These are phyloP conservation scores for Brassica rapa DNA, from an alignment of 345 rosid genomes.

Conservation along the genomic window DNA sequence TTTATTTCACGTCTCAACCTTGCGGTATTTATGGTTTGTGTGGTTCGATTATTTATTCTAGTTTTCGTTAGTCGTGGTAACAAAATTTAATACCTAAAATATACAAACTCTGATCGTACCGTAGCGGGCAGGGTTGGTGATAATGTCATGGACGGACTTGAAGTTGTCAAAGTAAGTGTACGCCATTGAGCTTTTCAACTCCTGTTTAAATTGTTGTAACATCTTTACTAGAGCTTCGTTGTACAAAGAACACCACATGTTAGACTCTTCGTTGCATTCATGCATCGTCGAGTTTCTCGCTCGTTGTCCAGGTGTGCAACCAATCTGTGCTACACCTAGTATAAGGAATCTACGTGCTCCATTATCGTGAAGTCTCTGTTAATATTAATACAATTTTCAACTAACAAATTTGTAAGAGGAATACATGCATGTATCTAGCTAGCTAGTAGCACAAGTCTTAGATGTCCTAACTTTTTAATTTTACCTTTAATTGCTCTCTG, in stretches of 20 bases:
- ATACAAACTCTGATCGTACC: conserved; percentile 41
- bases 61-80: background rate
- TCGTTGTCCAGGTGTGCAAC: conserved; percentile 62
- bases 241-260: conserved; percentile 48
- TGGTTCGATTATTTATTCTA: background rate
- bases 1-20: background rate
- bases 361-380: conserved; percentile 43
- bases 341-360: conserved; percentile 60
- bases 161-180: conserved; percentile 63
- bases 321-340: conserved; percentile 50
- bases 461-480: background rate
- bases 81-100: background rate
- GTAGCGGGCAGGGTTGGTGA: conserved; percentile 49
- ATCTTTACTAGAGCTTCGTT: conserved; percentile 46
- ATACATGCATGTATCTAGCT: background rate
- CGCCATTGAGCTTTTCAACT: conserved; percentile 41
- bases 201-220: conserved; percentile 45
- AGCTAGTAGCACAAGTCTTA: background rate
- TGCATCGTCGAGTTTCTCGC: conserved; percentile 34
- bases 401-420: background rate
- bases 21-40: background rate
- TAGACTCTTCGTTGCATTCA: conserved; percentile 50
- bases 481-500: conserved; percentile 65
- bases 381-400: background rate
- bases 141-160: conserved; percentile 41